These are phyloP conservation scores for Cercospora brassicicola DNA, from an alignment of 2,329 filamentous ascomycete species.

Conservation along the genomic window DNA sequence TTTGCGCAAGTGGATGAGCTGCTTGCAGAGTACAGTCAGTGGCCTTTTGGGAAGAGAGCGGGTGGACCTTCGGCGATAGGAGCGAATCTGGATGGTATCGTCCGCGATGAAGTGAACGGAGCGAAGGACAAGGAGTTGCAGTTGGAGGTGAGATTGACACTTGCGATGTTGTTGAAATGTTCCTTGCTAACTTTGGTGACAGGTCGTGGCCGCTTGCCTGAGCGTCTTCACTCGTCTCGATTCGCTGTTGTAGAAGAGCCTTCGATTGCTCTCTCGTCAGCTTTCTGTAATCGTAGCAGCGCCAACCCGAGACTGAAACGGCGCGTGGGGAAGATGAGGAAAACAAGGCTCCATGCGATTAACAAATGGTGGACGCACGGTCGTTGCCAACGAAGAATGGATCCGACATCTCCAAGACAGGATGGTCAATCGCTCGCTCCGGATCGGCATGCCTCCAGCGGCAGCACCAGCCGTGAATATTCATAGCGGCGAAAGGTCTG, in stretches of 20 bases:
- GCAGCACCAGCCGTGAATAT: background rate
- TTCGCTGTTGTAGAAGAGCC: conserved; percentile 71
- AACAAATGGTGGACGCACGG: background rate
- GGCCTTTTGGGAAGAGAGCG: conserved; percentile 83
- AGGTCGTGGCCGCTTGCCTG: conserved; percentile 88
- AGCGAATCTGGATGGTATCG: conserved; percentile 84
- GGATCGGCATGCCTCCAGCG: background rate
- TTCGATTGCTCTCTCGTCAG: background rate
- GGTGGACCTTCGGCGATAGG: conserved; percentile 80
- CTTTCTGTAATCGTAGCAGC: background rate
- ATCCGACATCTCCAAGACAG: background rate
- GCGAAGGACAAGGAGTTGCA: conserved; percentile 93
- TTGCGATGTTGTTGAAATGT: background rate
- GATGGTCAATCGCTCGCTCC: background rate
- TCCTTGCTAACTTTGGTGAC: conserved; percentile 30
- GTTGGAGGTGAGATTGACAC: conserved; percentile 68
- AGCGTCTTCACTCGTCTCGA: conserved; percentile 97
- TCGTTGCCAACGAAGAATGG: background rate
- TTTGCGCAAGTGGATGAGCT: conserved; percentile 97
- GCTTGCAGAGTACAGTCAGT: conserved; percentile 94
- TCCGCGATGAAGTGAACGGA: conserved; percentile 81
- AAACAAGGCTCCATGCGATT: background rate
- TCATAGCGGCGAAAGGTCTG: background rate
- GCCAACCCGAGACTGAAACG: background rate
- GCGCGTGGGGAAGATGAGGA: background rate